Percentiles rank a stretch among this genome's conserved stretches.
Evolutionary conservation across 345 rosid genomes (phyloP).

Genomic region (Boechera stricta): DNA sequence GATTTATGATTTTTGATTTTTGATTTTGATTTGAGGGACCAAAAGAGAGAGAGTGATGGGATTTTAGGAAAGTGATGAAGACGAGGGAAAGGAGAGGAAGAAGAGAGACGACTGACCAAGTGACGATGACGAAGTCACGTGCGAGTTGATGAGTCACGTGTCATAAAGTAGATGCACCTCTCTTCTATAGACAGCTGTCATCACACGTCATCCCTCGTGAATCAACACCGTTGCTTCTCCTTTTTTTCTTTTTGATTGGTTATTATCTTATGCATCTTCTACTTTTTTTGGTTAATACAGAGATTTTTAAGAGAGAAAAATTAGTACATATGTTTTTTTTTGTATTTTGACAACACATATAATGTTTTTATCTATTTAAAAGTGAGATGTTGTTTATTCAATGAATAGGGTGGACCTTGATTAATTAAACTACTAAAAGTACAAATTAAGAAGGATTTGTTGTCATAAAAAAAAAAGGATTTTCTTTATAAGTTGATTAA

Average conservation of each 20-base stretch:
- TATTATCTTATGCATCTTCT: too few relatives aligned
- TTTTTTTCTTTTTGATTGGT: conserved; percentile 29
- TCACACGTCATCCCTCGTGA: conserved; percentile 60
- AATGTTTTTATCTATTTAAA: not conserved
- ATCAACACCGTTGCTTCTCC: conserved; percentile 38
- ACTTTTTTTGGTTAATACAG: not conserved
- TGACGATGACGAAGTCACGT: conserved; percentile 43
- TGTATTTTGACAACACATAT: not conserved
- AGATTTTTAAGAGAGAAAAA: not conserved
- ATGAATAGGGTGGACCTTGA: not conserved
- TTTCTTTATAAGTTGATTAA: not conserved
- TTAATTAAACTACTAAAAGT: not conserved
- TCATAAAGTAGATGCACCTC: conserved; percentile 51
- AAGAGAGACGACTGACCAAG: conserved; percentile 36
- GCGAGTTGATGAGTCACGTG: conserved; percentile 67
- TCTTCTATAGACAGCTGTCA: conserved; percentile 61
- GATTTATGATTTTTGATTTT: too few relatives aligned
- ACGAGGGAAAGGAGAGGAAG: conserved; percentile 38
- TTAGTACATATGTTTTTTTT: not conserved
- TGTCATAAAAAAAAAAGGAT: not conserved
- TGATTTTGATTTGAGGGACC: conserved; percentile 2
- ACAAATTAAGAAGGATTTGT: not conserved
- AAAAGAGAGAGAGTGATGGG: conserved; percentile 19
- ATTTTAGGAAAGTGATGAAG: conserved; percentile 44
- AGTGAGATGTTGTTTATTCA: not conserved